Evolutionary conservation across 139 green algal genomes (phyloP).

Genomic region (Astrephomene gubernaculifera): DNA sequence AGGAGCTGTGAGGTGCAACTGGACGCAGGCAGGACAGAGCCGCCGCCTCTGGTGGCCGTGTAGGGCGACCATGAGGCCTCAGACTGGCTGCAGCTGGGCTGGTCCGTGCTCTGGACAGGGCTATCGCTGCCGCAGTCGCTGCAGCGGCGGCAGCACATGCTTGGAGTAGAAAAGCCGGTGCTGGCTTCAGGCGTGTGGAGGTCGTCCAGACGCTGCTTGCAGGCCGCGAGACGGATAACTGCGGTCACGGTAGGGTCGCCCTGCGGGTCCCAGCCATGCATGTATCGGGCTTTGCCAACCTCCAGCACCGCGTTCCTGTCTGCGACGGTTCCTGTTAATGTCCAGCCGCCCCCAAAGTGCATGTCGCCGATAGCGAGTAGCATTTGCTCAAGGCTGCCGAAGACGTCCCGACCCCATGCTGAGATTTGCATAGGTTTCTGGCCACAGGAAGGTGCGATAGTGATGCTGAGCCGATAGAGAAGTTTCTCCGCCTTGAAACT

Average conservation of each 20-base stretch:
- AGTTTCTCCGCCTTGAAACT: conserved; percentile 14
- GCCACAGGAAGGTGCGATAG: conserved; percentile 6
- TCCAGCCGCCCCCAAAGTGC: conserved; percentile 18
- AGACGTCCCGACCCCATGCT: neutral
- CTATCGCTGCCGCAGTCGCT: conserved; percentile 44
- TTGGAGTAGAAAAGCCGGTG: conserved; percentile 28
- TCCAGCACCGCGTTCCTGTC: neutral
- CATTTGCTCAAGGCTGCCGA: conserved; percentile 20
- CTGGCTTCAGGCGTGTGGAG: neutral
- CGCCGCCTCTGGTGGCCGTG: neutral
- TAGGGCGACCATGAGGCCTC: conserved; percentile 33
- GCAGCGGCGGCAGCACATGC: conserved; percentile 2
- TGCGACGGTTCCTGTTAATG: neutral
- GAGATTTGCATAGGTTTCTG: conserved; percentile 3
- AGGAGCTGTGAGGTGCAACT: too few relatives aligned
- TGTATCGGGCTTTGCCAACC: neutral
- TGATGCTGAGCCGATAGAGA: conserved; percentile 13
- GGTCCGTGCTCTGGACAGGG: conserved; percentile 20
- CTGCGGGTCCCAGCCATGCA: conserved; percentile 39
- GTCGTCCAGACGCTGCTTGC: conserved; percentile 18
- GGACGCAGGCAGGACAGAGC: too few relatives aligned
- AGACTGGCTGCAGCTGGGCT: conserved; percentile 37
- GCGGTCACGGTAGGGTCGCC: conserved; percentile 21
- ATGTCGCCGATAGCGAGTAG: conserved; percentile 24
- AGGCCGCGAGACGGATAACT: conserved; percentile 11